Conservation (phyloP, 176 grass and related monocot genomes). For the Cymbopogon citratus region DNA sequence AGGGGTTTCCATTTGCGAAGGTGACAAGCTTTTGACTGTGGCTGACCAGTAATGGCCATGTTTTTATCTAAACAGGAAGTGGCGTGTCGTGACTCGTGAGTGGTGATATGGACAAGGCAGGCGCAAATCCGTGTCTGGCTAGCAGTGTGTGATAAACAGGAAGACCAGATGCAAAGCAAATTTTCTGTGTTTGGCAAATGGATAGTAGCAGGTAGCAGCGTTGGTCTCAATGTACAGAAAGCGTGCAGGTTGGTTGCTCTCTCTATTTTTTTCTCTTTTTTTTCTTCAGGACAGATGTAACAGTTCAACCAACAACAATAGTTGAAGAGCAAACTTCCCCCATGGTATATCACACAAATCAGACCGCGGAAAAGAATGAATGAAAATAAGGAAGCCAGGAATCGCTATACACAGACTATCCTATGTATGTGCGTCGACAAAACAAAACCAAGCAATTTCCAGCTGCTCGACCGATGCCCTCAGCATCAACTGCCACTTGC, state of each 20-base stretch:
- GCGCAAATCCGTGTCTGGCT: not conserved
- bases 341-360: not conserved
- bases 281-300: not conserved
- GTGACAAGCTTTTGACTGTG: not conserved
- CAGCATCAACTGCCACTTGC: not conserved
- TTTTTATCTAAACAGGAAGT: not conserved
- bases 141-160: not conserved
- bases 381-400: not conserved
- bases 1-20: not conserved
- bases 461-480: not conserved
- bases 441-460: not conserved
- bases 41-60: not conserved
- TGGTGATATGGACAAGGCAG: not conserved
- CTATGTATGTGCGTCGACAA: not conserved
- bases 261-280: not conserved
- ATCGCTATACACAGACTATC: not conserved
- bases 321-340: not conserved
- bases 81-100: not conserved
- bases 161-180: not conserved
- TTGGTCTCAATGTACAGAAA: not conserved
- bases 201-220: not conserved
- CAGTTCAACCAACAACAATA: not conserved
- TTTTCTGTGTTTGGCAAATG: not conserved
- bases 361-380: not conserved
- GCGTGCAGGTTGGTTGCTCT: not conserved